A percentile compares a stretch with the other conserved stretches of the same genome.
These are phyloP conservation scores for Diphasiastrum complanatum DNA, from an alignment of 83 land plant species.

Conservation along the genomic window DNA sequence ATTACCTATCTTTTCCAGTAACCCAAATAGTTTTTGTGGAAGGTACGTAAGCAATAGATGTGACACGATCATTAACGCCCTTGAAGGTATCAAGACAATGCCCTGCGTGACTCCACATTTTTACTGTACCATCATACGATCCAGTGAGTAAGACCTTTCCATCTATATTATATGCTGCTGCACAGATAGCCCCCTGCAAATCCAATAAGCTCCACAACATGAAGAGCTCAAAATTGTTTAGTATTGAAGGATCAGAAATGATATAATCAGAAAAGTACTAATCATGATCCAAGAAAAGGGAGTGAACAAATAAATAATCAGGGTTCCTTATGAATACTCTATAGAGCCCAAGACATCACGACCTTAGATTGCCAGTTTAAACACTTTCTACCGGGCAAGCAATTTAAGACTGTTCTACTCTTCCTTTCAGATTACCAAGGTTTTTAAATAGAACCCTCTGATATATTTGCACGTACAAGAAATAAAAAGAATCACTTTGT, in stretches of 20 bases:
- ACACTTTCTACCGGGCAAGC: neutral
- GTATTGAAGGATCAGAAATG: neutral
- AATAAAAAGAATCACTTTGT: too few species aligned
- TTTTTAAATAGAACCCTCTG: too few species aligned
- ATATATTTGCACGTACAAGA: too few species aligned
- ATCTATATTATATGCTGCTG: slow-evolving; percentile 30
- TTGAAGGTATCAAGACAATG: slow-evolving; percentile 29
- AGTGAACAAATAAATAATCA: neutral
- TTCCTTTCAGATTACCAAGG: too few species aligned
- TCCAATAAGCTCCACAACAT: too few species aligned
- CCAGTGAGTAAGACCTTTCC: slow-evolving; percentile 23
- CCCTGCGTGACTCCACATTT: slow-evolving; percentile 33
- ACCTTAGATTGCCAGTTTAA: neutral
- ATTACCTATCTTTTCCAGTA: slow-evolving; percentile 24
- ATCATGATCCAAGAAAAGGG: neutral
- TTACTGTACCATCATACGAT: slow-evolving; percentile 30
- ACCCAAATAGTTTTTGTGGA: slow-evolving; percentile 30
- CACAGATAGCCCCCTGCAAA: slow-evolving; percentile 29
- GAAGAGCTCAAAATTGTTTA: neutral
- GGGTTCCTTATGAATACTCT: neutral
- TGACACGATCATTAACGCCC: slow-evolving; percentile 23
- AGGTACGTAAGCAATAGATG: slow-evolving; percentile 30
- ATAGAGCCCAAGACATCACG: neutral
- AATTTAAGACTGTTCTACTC: too few species aligned
- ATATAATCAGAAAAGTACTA: neutral